Base-by-base conservation (phyloP, 331 rosid species). In the Pyrus hybrid region DNA sequence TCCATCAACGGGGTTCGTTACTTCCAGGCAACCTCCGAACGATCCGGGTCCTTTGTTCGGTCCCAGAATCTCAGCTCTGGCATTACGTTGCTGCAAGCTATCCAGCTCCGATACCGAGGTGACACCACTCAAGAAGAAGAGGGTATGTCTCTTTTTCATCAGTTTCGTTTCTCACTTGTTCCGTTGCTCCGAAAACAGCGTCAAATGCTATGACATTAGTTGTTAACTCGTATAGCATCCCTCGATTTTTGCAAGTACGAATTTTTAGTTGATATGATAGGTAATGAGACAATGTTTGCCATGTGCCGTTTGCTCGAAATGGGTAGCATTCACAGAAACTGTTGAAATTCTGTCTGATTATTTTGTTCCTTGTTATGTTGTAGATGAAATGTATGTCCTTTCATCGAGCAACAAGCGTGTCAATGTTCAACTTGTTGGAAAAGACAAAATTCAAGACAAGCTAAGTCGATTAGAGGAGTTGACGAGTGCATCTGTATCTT, bases 341-440 rank as follows among this genome's bases (percentile, higher is more conserved):
- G 64, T 2, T 6, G 64, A 22, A 60, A 60, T 5, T 21, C 22
- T 74, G 60, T 76, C 70, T 80, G 20, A 58, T 45, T 49, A 72
- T 21, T 79, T 67, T 60, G 43, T 17, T 73, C 51, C 49, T 25
- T 65, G 43, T 33, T 62, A 58, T 81, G 63, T 86, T 80, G 83
- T 87, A 94, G 99, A 92, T 88, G 97, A 90, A 83, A 94, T 94
- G 99, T 94, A 94, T 78, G 99, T 94, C 32, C 85, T 92, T 76
- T 94, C 99, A 7, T 75, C 93, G 33, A 92, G 93, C 85, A 91
- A 85, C 84, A 87, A 82, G 72, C 91, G 93, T 21, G 99, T 94
- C 30, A 86, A 87, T 6, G 69, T 94, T 79, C 85, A 92, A 65
- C 88, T 94, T 51, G 74, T 94, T 83, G 99, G 99, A 75, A 86